Evolutionary conservation across 192 early-diverging fungal species (phyloP), one percentile per base, ranked within the genome.

Genomic region (Funneliformis mosseae): DNA sequence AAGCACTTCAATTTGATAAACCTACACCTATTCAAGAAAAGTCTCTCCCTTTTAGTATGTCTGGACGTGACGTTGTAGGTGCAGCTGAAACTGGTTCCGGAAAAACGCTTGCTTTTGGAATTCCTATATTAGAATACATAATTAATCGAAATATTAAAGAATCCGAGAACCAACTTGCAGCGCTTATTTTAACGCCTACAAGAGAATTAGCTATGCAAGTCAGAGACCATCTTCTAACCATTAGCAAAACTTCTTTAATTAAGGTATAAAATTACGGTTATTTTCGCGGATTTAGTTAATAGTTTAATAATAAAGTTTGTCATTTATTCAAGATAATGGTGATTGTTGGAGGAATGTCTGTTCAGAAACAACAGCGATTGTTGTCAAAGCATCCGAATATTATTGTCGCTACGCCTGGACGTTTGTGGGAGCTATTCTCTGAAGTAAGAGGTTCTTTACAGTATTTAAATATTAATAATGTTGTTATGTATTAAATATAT

Each of bases 141-240:
- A 84, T 89, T 18, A 76, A 88, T 16, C 80, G 91, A 67, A 75
- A 75, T 5, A 82, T 78, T 67, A 81, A 67, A 23, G 71, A 48
- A 4, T 50, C 41, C 2, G 77, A 25, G 83, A 77, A 14, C 64
- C 78, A 66, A 14, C 81, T 88, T 60, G 83, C 83, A 46, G 97
- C 89, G 0, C 86, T 99, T 33, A 91, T 99, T 46, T 83, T 99
- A 78, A 90, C 96, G 0, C 97, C 97, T 0, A 99, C 97, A 3
- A 91, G 97, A 72, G 97, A 99, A 86, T 88, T 99, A 86, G 97
- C 97, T 0, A 92, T 97, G 23, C 97, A 99, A 88, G 93, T 99
- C 63, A 91, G 89, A 80, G 92, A 98, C 50, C 96, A 97, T 76
- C 84, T 99, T 81, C 80, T 66, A 33, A 84, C 84, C 2, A 87